Percentiles rank a stretch among this genome's conserved stretches.
Evolutionary conservation across 371 early-diverging fungal genomes (phyloP).

Genomic region (Mucor ambiguus): DNA sequence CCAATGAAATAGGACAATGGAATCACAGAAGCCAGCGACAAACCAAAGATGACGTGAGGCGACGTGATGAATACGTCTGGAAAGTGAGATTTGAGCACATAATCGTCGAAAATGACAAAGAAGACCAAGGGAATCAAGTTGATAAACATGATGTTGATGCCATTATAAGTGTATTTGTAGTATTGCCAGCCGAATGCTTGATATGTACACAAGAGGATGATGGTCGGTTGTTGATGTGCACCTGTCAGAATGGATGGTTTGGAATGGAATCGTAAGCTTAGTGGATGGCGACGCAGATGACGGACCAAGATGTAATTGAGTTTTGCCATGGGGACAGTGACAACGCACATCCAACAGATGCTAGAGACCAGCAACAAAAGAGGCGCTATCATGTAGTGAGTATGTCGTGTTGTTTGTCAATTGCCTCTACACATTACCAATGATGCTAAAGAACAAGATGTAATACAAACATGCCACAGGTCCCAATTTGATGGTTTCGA

Average conservation of each 20-base stretch:
- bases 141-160: slow-evolving; percentile 95
- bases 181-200: slow-evolving; percentile 82
- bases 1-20: slow-evolving; percentile 97
- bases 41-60: slow-evolving; percentile 70
- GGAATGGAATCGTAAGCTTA: slow-evolving; percentile 74
- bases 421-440: slow-evolving; percentile 42
- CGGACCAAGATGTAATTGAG: slow-evolving; percentile 77
- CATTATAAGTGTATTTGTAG: slow-evolving; percentile 94
- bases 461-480: slow-evolving; percentile 71
- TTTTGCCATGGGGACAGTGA: slow-evolving; percentile 95
- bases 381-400: slow-evolving; percentile 56
- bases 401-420: background rate
- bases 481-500: slow-evolving; percentile 44
- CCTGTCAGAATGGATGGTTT: slow-evolving; percentile 51
- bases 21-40: slow-evolving; percentile 83
- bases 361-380: slow-evolving; percentile 76
- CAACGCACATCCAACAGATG: slow-evolving; percentile 86
- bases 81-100: slow-evolving; percentile 63
- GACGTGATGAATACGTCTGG: slow-evolving; percentile 63
- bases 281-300: slow-evolving; percentile 80
- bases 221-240: slow-evolving; percentile 42
- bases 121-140: slow-evolving; percentile 84
- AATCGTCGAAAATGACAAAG: slow-evolving; percentile 81
- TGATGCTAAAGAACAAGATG: slow-evolving; percentile 48
- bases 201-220: slow-evolving; percentile 77